Base-by-base conservation (phyloP, 2,329 filamentous ascomycete species). In the Karstenula rhodostoma region DNA sequence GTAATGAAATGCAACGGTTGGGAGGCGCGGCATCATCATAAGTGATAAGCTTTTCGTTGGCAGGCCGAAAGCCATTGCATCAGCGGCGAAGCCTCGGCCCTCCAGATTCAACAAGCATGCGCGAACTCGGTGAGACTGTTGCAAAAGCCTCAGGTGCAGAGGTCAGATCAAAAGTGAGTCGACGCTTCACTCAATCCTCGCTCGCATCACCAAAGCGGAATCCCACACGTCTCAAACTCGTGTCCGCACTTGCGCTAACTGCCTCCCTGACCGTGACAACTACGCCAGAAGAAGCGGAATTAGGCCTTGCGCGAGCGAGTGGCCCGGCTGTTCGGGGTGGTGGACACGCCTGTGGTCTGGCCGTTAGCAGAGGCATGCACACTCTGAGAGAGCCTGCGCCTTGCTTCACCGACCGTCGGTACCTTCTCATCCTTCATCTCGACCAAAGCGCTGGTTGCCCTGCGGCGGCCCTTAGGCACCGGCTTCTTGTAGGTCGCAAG, bases 401-500 rank as follows among this genome's bases (percentile, higher is more conserved):
- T 83, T 78, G 78, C 82, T 75, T 84, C 81, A 68, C 78, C 80
- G 64, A 83, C 79, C 62, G 83, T 81, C 57, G 86, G 85, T 62
- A 89, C 81, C 74, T 91, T 86, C 74, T 90, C 86, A 73, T 89
- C 86, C 77, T 92, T 91, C 82, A 94, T 93, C 78, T 96, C 93
- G 71, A 94, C 91, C 54, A 95, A 82, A 60, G 89, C 88, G 85
- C 94, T 95, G 80, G 92, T 94, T 73, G 92, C 91, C 71, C 90
- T 93, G 73, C 86, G 85, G 85, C 87, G 78, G 61, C 81, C 81
- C 85, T 93, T 94, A 77, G 87, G 87, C 79, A 88, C 87, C 64
- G 90, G 89, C 85, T 93, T 94, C 84, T 90, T 91, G 85, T 99
- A 99, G 63, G 94, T 99, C 68, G 93, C 93, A 71, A 96, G 86